phyloP scores from a whole-genome alignment of 2,329 filamentous ascomycete species.

The Lachnellula occidentalis region DNA sequence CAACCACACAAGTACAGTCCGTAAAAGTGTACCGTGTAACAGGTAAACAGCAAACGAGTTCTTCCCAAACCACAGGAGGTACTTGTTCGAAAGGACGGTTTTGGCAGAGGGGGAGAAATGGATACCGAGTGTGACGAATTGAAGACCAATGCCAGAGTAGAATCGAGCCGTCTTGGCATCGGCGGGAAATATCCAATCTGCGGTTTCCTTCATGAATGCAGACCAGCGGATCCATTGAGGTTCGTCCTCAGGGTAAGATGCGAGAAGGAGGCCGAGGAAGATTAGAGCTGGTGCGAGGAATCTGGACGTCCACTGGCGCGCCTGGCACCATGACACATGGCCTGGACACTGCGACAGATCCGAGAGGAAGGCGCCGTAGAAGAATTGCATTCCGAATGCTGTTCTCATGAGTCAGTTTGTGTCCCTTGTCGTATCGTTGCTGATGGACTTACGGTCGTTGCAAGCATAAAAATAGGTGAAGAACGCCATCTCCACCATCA shows the following conservation, averaged over 20 bases:
- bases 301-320: slow-evolving; percentile 39
- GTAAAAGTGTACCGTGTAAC: slow-evolving; percentile 55
- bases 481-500: slow-evolving; percentile 41
- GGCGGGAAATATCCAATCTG: slow-evolving; percentile 40
- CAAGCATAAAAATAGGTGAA: slow-evolving; percentile 43
- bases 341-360: slow-evolving; percentile 50
- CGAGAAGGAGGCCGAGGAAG: slow-evolving; percentile 48
- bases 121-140: slow-evolving; percentile 45
- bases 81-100: slow-evolving; percentile 46
- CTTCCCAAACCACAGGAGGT: slow-evolving; percentile 56
- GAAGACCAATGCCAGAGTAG: slow-evolving; percentile 44
- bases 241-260: slow-evolving; percentile 54
- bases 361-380: slow-evolving; percentile 56
- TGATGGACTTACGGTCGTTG: slow-evolving; percentile 25
- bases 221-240: slow-evolving; percentile 52
- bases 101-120: slow-evolving; percentile 48
- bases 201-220: slow-evolving; percentile 35
- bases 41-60: slow-evolving; percentile 62
- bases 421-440: background rate
- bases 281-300: slow-evolving; percentile 45
- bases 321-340: slow-evolving; percentile 41
- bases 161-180: slow-evolving; percentile 44
- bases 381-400: slow-evolving; percentile 52
- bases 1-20: slow-evolving; percentile 55
- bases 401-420: slow-evolving; percentile 29